A percentile compares a stretch with the other conserved stretches of the same genome.
phyloP scores from a whole-genome alignment of 129 eudicot species.

The Saposhnikovia divaricata region DNA sequence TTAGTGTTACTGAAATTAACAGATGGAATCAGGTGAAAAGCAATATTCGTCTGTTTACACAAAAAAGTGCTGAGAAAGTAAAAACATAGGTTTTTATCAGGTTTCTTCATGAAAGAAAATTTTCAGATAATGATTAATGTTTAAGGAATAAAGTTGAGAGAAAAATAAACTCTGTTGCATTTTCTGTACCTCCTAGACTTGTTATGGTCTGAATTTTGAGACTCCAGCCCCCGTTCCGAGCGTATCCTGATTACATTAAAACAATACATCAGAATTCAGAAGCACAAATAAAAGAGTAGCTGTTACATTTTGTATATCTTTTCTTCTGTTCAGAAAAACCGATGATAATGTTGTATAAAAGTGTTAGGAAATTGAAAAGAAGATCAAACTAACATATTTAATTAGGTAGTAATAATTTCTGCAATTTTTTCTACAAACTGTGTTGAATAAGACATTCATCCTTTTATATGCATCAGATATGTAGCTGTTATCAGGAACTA shows the following conservation, averaged over 20 bases:
- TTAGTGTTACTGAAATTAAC: neutral
- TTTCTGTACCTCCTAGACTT: conserved; percentile 43
- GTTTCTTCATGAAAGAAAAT: conserved; percentile 7
- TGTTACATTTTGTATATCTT: too few species aligned
- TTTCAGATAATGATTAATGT: neutral
- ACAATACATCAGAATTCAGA: conserved; percentile 12
- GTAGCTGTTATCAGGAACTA: neutral
- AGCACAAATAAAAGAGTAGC: too few species aligned
- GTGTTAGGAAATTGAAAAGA: too few species aligned
- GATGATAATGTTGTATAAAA: too few species aligned
- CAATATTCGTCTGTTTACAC: neutral
- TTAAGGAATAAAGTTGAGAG: neutral
- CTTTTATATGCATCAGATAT: too few species aligned
- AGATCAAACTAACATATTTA: too few species aligned
- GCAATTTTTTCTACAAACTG: too few species aligned
- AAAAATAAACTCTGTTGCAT: conserved; percentile 7
- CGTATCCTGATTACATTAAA: conserved; percentile 39
- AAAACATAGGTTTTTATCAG: neutral
- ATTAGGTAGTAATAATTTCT: too few species aligned
- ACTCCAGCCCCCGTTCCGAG: conserved; percentile 53
- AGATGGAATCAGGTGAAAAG: neutral
- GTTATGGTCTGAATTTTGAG: conserved; percentile 30
- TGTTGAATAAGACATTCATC: too few species aligned
- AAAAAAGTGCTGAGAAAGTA: neutral
- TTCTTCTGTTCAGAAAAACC: too few species aligned